Conservation (phyloP, 2,329 filamentous ascomycete species). For the Arthrinium phaeospermum region DNA sequence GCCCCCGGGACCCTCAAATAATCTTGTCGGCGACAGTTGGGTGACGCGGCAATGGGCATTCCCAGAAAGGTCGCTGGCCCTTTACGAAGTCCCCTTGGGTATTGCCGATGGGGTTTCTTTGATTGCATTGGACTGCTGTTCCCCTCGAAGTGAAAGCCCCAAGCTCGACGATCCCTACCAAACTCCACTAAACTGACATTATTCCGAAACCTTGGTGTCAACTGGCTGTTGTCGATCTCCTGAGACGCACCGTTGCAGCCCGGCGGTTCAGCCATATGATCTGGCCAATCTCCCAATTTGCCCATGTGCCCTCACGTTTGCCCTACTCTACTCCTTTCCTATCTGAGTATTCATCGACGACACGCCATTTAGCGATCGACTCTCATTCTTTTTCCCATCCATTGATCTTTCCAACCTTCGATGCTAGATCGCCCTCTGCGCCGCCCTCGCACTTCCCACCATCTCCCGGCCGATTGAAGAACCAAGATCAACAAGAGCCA, state of each 20-base stretch:
- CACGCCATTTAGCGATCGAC: not conserved
- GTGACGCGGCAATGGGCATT: not conserved
- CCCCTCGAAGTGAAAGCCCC: not conserved
- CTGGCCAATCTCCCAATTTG: not conserved
- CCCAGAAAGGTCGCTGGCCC: not conserved
- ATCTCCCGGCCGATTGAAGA: not conserved
- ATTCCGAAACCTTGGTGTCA: conserved; percentile 14
- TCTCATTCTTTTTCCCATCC: not conserved
- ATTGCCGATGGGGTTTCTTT: not conserved
- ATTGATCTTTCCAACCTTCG: not conserved
- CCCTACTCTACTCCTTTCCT: conserved; percentile 1
- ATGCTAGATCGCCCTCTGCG: not conserved
- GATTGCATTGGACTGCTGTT: not conserved
- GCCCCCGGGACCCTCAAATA: conserved; percentile 8
- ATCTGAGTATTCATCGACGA: conserved; percentile 11
- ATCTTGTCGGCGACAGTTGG: conserved; percentile 9
- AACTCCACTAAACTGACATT: conserved; percentile 18
- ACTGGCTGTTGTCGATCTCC: not conserved
- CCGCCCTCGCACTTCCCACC: not conserved
- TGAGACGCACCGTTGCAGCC: not conserved
- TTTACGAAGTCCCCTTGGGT: not conserved
- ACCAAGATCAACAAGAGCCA: not conserved
- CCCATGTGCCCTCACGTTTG: not conserved
- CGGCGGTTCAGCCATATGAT: not conserved
- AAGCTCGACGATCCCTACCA: not conserved